phyloP scores from a whole-genome alignment of 768 basidiomycete species.

The Leccinum sublutescens region DNA sequence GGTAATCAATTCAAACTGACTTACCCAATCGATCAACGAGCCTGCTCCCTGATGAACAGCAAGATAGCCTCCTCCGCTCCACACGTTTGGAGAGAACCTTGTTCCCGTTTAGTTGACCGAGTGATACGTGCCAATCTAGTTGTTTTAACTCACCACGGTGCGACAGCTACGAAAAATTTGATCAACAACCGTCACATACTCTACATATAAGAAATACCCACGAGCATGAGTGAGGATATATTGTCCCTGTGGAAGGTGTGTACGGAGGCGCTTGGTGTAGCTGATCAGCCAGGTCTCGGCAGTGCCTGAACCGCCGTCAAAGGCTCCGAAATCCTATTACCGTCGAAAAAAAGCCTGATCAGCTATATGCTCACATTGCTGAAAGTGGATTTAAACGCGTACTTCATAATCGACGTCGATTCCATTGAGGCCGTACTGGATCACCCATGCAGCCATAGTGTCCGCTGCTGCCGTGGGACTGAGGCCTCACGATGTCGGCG shows the following conservation, averaged over 20 bases:
- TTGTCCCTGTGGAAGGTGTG: slow-evolving; percentile 24
- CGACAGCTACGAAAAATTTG: slow-evolving; percentile 12
- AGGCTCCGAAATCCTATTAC: slow-evolving; percentile 34
- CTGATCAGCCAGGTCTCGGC: slow-evolving; percentile 37
- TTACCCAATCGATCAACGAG: slow-evolving; percentile 45
- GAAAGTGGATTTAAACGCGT: not conserved
- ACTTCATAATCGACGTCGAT: slow-evolving; percentile 57
- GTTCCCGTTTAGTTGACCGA: not conserved
- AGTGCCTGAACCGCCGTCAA: slow-evolving; percentile 36
- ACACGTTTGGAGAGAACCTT: slow-evolving; percentile 23
- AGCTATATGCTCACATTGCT: not conserved
- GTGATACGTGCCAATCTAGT: not conserved
- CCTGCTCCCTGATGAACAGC: slow-evolving; percentile 39
- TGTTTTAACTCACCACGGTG: slow-evolving; percentile 18
- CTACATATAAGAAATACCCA: slow-evolving; percentile 15
- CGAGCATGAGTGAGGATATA: slow-evolving; percentile 31
- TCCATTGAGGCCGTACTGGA: slow-evolving; percentile 46
- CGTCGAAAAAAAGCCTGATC: not conserved
- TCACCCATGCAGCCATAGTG: slow-evolving; percentile 47
- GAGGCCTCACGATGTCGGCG: slow-evolving; percentile 41
- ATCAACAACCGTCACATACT: not conserved
- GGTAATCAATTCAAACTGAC: not conserved
- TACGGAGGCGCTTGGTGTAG: slow-evolving; percentile 34
- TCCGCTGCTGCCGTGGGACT: slow-evolving; percentile 40
- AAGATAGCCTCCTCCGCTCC: slow-evolving; percentile 38